A percentile compares a stretch with the other conserved stretches of the same genome.
Evolutionary conservation across 371 early-diverging fungal genomes (phyloP).

Genomic region (Coemansia sp.): DNA sequence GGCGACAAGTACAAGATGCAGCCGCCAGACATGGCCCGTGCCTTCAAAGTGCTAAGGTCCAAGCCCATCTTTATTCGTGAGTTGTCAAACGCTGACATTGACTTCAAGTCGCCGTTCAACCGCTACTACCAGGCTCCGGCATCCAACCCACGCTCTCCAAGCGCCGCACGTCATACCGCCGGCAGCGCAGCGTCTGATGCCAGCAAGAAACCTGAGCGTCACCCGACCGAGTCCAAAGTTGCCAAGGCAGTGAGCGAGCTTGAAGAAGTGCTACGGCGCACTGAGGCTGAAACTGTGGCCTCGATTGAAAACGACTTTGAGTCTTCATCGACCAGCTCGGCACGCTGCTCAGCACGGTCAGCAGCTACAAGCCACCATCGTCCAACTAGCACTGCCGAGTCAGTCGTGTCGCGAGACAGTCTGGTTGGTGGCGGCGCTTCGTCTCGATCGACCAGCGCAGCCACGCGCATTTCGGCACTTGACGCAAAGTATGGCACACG

Average conservation of each 20-base stretch:
- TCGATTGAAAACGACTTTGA: slow-evolving; percentile 32
- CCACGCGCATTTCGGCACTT: slow-evolving; percentile 42
- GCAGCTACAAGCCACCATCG: neutral
- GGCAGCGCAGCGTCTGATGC: slow-evolving; percentile 10
- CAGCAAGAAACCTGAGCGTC: slow-evolving; percentile 29
- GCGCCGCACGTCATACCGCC: slow-evolving; percentile 2
- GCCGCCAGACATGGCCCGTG: slow-evolving; percentile 47
- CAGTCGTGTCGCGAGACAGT: slow-evolving; percentile 35
- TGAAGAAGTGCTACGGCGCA: slow-evolving; percentile 48
- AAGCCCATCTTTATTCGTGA: slow-evolving; percentile 47
- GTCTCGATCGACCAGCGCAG: slow-evolving; percentile 40
- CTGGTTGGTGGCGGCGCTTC: slow-evolving; percentile 50
- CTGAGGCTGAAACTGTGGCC: slow-evolving; percentile 35
- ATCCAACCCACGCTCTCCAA: neutral
- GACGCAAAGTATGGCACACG: slow-evolving; percentile 26
- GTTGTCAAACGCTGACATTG: slow-evolving; percentile 42
- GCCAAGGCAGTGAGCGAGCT: slow-evolving; percentile 52
- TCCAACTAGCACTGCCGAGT: slow-evolving; percentile 17
- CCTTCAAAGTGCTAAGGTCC: slow-evolving; percentile 47
- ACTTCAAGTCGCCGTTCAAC: slow-evolving; percentile 48
- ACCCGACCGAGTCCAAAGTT: slow-evolving; percentile 49
- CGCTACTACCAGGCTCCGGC: slow-evolving; percentile 11
- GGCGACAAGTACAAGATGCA: slow-evolving; percentile 39
- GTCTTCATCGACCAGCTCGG: neutral
- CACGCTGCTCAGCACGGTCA: slow-evolving; percentile 1